Evolutionary conservation across 2,329 filamentous ascomycete genomes (phyloP).

Genomic region (Sporothrix dimorphospora): DNA sequence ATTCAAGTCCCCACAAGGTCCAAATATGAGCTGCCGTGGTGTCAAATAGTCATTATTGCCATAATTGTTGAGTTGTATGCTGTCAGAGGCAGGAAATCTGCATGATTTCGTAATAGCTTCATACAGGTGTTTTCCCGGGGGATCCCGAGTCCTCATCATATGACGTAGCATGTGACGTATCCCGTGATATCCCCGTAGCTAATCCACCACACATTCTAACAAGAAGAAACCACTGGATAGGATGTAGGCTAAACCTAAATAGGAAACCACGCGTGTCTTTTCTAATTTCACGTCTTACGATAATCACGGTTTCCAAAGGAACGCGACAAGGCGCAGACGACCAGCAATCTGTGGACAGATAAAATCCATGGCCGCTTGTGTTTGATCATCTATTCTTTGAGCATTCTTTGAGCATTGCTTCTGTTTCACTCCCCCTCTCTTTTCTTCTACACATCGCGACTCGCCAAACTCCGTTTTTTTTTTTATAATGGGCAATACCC

Average conservation of each 20-base stretch:
- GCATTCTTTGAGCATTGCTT: background rate
- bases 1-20: too few species aligned
- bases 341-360: background rate
- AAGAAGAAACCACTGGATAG: too few species aligned
- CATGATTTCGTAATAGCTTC: too few species aligned
- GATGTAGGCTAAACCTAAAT: slow-evolving; percentile 1
- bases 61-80: too few species aligned
- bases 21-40: too few species aligned
- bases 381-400: background rate
- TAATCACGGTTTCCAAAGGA: background rate
- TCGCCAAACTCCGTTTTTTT: background rate
- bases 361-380: background rate
- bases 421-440: background rate
- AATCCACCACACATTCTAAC: too few species aligned
- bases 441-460: background rate
- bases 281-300: slow-evolving; percentile 17
- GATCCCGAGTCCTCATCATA: too few species aligned
- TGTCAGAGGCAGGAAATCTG: too few species aligned
- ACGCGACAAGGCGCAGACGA: background rate
- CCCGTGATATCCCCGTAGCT: too few species aligned
- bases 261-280: background rate
- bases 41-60: too few species aligned
- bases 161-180: too few species aligned
- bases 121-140: too few species aligned
- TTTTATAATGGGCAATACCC: slow-evolving; percentile 16